Base-by-base conservation (phyloP, 495 filamentous ascomycete genomes). In the Xeromyces bisporus region DNA sequence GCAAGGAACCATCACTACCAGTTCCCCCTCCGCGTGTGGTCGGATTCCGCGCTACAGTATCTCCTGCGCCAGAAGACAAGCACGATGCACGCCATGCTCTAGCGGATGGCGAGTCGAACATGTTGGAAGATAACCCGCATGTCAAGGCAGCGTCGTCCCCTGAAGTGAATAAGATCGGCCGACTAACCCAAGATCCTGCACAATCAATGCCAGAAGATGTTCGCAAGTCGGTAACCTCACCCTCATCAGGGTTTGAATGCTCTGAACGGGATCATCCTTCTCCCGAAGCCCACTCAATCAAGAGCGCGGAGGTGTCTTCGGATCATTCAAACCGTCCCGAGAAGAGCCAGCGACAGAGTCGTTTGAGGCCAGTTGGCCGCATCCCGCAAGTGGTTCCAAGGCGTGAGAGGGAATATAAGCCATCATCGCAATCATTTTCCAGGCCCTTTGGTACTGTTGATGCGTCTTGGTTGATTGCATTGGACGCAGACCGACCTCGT, bases 301-400 rank as follows among this genome's bases (percentile, higher is more conserved):
- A 50, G 26, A 43, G 47, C 23, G 26, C 42, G 1, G 30, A 40
- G 23, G 15, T 24, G 3, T 14, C 36, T 10, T 21, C 20, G 20
- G 9, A 43, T 40, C 1, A 29, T 35, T 4, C 35, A 54, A n/a
- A 29, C 20, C 4, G 42, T 32, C 23, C 41, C 48, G 20, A 21
- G 2, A 39, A 55, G 13, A 42, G 35, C 32, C 33, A 45, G 17
- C 57, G 44, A 0, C 50, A 46, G 26, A 58, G 51, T 37, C 57
- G 72, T 27, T 57, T 93, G 16, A 71, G 75, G 23, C 86, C 84
- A 42, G 74, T 96, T 33, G 87, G 86, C 8, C 77, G 87, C 7
- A 96, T 96, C 37, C 87, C 87, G 13, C 75, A 75, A 41, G 83
- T 94, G 7, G 70, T 87, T 21, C 86, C 76, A 24, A 65, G 62